Percentiles rank a stretch among this genome's conserved stretches.
Evolutionary conservation across 768 basidiomycete genomes (phyloP).

Genomic region (Tylopilus plumbeoviolaceoides): DNA sequence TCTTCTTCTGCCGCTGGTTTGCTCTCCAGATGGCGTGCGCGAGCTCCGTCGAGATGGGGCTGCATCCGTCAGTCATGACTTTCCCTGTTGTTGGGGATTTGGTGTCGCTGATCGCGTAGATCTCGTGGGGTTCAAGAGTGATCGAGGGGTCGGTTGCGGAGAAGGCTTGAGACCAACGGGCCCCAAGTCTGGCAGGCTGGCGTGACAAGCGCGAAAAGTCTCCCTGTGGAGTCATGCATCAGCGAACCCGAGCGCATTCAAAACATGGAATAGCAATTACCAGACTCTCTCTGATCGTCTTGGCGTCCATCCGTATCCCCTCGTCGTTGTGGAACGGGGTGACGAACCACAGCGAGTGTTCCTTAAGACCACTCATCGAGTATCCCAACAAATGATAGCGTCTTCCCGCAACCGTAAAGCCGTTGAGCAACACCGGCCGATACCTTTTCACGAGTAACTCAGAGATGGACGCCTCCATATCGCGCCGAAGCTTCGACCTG

Average conservation of each 20-base stretch:
- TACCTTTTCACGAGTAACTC: slow-evolving; percentile 33
- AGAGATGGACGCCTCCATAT: slow-evolving; percentile 28
- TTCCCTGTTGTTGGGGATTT: slow-evolving; percentile 21
- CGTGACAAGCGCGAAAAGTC: slow-evolving; percentile 35
- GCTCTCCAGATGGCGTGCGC: slow-evolving; percentile 34
- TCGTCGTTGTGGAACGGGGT: slow-evolving; percentile 35
- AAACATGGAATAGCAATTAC: slow-evolving; percentile 17
- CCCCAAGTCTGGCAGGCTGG: slow-evolving; percentile 46
- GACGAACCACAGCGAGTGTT: slow-evolving; percentile 49
- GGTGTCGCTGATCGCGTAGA: slow-evolving; percentile 31
- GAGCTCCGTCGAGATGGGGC: slow-evolving; percentile 40
- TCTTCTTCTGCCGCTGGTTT: slow-evolving; percentile 29
- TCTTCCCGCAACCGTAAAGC: slow-evolving; percentile 41
- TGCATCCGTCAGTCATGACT: slow-evolving; percentile 51
- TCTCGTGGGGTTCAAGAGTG: slow-evolving; percentile 33
- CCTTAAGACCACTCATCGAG: slow-evolving; percentile 49
- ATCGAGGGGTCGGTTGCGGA: slow-evolving; percentile 48
- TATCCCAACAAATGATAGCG: slow-evolving; percentile 46
- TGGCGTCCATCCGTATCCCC: slow-evolving; percentile 23
- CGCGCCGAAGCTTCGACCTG: slow-evolving; percentile 34
- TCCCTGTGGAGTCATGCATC: slow-evolving; percentile 26
- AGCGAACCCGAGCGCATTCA: background rate
- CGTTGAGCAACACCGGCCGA: slow-evolving; percentile 31
- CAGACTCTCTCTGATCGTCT: slow-evolving; percentile 31
- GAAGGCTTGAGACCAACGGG: slow-evolving; percentile 54